phyloP scores from a whole-genome alignment of 129 eudicot species.

The Logfia minima region DNA sequence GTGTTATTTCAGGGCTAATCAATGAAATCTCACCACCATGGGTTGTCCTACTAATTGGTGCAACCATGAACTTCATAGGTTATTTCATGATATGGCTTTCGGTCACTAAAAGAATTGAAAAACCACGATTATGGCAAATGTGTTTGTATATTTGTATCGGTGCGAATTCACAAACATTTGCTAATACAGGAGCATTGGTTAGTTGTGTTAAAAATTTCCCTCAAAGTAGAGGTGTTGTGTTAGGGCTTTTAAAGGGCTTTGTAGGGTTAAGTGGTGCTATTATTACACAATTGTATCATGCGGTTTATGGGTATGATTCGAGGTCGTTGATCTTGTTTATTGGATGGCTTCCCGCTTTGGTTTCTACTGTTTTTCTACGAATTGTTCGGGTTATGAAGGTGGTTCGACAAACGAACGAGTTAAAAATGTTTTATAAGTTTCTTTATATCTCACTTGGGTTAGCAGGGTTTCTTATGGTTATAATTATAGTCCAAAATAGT shows the following conservation, averaged over 20 bases:
- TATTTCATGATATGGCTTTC: slow-evolving; percentile 78
- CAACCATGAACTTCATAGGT: slow-evolving; percentile 62
- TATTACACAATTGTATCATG: slow-evolving; percentile 55
- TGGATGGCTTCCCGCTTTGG: slow-evolving; percentile 57
- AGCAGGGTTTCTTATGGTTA: slow-evolving; percentile 67
- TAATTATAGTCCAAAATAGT: slow-evolving; percentile 51
- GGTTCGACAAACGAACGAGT: slow-evolving; percentile 44
- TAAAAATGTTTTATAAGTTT: slow-evolving; percentile 48
- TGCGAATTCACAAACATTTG: slow-evolving; percentile 66
- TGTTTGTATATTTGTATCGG: slow-evolving; percentile 68
- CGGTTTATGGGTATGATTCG: slow-evolving; percentile 46
- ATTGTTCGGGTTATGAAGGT: slow-evolving; percentile 47
- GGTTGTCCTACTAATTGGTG: slow-evolving; percentile 64
- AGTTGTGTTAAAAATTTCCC: slow-evolving; percentile 73
- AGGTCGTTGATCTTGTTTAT: slow-evolving; percentile 55
- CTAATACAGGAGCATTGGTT: slow-evolving; percentile 69
- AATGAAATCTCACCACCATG: slow-evolving; percentile 72
- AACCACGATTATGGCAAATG: slow-evolving; percentile 64
- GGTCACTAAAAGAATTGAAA: slow-evolving; percentile 38
- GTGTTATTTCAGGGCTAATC: slow-evolving; percentile 57
- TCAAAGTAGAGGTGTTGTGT: slow-evolving; percentile 58
- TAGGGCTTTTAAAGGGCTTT: slow-evolving; percentile 67
- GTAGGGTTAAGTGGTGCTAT: slow-evolving; percentile 78
- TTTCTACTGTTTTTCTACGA: slow-evolving; percentile 43
- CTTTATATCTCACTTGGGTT: slow-evolving; percentile 56